phyloP scores from a whole-genome alignment of 1,284 basidiomycete species.

The Puccinia coronata region DNA sequence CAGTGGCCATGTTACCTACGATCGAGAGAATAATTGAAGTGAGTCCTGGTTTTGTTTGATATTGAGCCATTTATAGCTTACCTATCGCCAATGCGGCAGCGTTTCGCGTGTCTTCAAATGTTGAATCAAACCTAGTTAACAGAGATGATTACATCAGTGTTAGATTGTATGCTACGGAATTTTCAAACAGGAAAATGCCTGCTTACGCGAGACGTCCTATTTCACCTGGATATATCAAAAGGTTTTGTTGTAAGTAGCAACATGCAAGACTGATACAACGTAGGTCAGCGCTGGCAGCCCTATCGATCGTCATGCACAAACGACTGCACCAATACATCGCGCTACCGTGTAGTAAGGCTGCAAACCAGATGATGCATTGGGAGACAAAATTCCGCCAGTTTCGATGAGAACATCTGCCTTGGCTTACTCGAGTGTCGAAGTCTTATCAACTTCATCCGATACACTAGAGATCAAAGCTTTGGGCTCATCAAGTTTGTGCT shows the following conservation, averaged over 20 bases:
- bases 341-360: constrained; percentile 69
- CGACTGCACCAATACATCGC: constrained; percentile 69
- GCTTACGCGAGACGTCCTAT: constrained; percentile 79
- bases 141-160: not conserved
- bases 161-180: not conserved
- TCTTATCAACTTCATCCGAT: constrained; percentile 23
- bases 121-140: constrained; percentile 71
- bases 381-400: constrained; percentile 27
- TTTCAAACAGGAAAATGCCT: not conserved
- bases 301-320: constrained; percentile 16
- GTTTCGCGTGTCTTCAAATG: constrained; percentile 78
- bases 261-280: constrained; percentile 58
- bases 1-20: constrained; percentile 87
- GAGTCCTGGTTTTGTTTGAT: not conserved
- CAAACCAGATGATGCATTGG: constrained; percentile 53
- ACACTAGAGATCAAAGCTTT: constrained; percentile 26
- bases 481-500: constrained; percentile 33
- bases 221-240: constrained; percentile 80
- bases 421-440: constrained; percentile 33
- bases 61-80: constrained; percentile 58
- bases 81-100: constrained; percentile 90
- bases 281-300: constrained; percentile 4
- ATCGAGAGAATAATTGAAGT: not conserved
- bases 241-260: constrained; percentile 68
- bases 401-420: constrained; percentile 20